Evolutionary conservation across 129 eudicot species (phyloP).

Genomic region (Gnaphalium uliginosum): DNA sequence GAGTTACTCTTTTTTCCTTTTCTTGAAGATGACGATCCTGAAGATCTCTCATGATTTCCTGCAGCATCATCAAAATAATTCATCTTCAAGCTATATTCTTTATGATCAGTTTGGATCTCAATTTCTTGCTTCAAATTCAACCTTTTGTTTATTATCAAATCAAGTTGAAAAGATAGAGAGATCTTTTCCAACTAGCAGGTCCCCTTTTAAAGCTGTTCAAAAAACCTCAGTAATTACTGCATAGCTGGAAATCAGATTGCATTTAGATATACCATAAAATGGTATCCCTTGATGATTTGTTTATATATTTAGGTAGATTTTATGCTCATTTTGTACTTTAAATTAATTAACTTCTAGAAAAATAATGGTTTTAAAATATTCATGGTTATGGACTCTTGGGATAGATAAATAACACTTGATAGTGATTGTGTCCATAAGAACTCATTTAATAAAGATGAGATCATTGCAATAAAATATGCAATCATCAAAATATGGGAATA

Average conservation of each 20-base stretch:
- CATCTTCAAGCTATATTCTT: constrained; percentile 23
- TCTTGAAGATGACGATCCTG: constrained; percentile 35
- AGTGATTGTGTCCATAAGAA: constrained; percentile 39
- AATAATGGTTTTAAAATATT: constrained; percentile 22
- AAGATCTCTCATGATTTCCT: constrained; percentile 40
- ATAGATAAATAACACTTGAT: constrained; percentile 36
- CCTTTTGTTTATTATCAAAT: background rate
- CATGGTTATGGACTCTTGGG: constrained; percentile 36
- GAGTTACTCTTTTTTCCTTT: constrained; percentile 53
- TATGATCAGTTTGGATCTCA: background rate
- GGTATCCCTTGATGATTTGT: constrained; percentile 39
- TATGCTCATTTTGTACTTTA: constrained; percentile 31
- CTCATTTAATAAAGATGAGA: constrained; percentile 33
- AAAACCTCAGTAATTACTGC: constrained; percentile 50
- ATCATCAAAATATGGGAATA: constrained; percentile 34
- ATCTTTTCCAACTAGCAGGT: constrained; percentile 37
- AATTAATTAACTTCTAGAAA: constrained; percentile 27
- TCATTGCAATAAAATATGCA: constrained; percentile 40
- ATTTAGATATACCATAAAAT: constrained; percentile 47
- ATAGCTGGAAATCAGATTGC: constrained; percentile 87
- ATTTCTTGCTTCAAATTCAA: constrained; percentile 20
- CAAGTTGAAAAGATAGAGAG: constrained; percentile 40
- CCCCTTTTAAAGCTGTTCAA: constrained; percentile 59
- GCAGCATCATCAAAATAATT: constrained; percentile 44
- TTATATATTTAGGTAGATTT: constrained; percentile 55